Base-by-base conservation (phyloP, 495 filamentous ascomycete genomes). In the Annulohypoxylon moriforme region DNA sequence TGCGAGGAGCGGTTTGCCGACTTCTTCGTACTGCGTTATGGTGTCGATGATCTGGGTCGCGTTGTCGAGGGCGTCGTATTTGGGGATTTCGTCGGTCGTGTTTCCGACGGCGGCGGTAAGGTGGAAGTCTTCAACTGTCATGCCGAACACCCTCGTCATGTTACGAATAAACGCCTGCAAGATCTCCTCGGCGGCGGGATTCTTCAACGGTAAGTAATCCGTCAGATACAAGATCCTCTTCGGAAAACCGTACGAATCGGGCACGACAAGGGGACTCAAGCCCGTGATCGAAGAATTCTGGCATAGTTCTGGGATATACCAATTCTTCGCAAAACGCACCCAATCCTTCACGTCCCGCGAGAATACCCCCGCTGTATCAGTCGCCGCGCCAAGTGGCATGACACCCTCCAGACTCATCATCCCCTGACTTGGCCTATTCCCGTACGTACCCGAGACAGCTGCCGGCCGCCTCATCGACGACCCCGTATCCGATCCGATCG, bases 111-210 rank as follows among this genome's bases (percentile, higher is more conserved):
- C 57, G 11, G 76, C 60, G 1, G 68, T 74, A 2, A 79, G 52
- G 49, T 79, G 80, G 58, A 81, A 71, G 34, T 80, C 77, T 50
- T 78, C 73, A n/a, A 72, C 72, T 2, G 76, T 78, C 78, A 84
- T 79, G 50, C 75, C 77, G 71, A 78, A 84, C 3, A 86, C 88
- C 60, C 81, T 80, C 2, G 90, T 89, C 49, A 92, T 88, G 65
- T 82, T 85, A 57, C 86, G 89, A 72, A 93, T 79, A 60, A 80
- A 80, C 1, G 64, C 69, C 49, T 82, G 74, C 0, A 82, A 69
- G 5, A 80, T 69, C 7, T 71, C 67, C 31, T 81, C 76, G 8
- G 80, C 80, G 2, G 76, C 76, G 0, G 76, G 74, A 59, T 81
- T 81, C 67, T 68, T 75, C 6, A 82, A 69, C 0, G 79, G 79